Percentiles rank a stretch among this genome's conserved stretches.
phyloP scores from a whole-genome alignment of 371 early-diverging fungal genomes.

The Mucor irregularis region DNA sequence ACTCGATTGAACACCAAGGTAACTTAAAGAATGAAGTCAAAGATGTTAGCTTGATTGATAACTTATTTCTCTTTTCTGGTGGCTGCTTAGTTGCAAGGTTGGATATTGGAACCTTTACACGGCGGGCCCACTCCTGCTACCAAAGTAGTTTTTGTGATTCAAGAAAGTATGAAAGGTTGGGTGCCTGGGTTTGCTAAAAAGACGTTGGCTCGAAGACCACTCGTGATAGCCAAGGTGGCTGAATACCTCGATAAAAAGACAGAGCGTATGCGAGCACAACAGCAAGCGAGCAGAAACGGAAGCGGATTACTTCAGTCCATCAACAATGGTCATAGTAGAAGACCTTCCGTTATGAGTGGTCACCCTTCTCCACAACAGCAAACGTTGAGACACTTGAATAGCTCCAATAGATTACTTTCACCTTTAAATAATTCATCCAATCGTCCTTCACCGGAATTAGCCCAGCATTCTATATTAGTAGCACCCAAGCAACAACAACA shows the following conservation, averaged over 20 bases:
- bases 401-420: not conserved
- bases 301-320: slow-evolving; percentile 15
- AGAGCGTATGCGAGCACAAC: slow-evolving; percentile 42
- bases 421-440: not conserved
- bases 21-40: slow-evolving; percentile 5
- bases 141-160: slow-evolving; percentile 59
- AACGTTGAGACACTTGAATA: slow-evolving; percentile 7
- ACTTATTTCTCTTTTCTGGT: no score
- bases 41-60: no score
- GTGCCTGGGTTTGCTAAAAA: slow-evolving; percentile 68
- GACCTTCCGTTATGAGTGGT: slow-evolving; percentile 40
- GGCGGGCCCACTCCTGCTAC: slow-evolving; percentile 53
- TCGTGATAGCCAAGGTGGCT: slow-evolving; percentile 64
- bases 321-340: slow-evolving; percentile 16
- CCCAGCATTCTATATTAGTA: not conserved
- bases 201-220: slow-evolving; percentile 62
- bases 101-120: slow-evolving; percentile 65
- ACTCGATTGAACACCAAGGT: slow-evolving; percentile 62
- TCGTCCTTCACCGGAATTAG: not conserved
- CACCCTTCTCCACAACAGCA: not conserved
- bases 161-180: slow-evolving; percentile 57
- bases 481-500: not conserved
- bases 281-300: slow-evolving; percentile 18
- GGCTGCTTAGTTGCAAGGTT: slow-evolving; percentile 62
- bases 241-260: slow-evolving; percentile 67